phyloP scores from a whole-genome alignment of 345 rosid genomes.

The Aquilaria sinensis region DNA sequence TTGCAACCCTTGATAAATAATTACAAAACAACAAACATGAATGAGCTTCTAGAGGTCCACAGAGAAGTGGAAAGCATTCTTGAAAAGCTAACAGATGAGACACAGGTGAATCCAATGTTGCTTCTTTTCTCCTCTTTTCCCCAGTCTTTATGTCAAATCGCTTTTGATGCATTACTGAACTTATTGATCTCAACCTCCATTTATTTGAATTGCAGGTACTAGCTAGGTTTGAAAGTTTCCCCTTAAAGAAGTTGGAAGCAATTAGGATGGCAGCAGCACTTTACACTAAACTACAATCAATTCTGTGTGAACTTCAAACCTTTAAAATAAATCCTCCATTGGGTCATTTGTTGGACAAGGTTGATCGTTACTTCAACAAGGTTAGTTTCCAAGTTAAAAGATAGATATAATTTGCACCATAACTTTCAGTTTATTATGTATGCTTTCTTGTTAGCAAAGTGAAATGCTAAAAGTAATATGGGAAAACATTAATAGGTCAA shows the following conservation, averaged over 20 bases:
- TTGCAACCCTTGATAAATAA: conserved; percentile 44
- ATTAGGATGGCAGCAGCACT: conserved; percentile 70
- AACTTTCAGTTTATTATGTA: neutral
- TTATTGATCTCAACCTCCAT: neutral
- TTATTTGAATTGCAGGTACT: conserved; percentile 50
- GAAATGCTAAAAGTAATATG: neutral
- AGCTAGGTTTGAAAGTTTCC: conserved; percentile 86
- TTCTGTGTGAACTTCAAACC: conserved; percentile 50
- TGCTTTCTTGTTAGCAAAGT: neutral
- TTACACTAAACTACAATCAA: conserved; percentile 43
- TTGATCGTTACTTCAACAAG: conserved; percentile 75
- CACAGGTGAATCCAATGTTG: conserved; percentile 46
- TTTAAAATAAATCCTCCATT: conserved; percentile 66
- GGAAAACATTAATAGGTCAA: conserved; percentile 38
- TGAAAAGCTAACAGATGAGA: conserved; percentile 80
- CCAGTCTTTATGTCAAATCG: neutral
- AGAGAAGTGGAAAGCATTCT: conserved; percentile 69
- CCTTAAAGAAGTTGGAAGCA: conserved; percentile 77
- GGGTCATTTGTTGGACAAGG: conserved; percentile 60
- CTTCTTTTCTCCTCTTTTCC: neutral
- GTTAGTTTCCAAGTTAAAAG: conserved; percentile 22
- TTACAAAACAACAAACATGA: conserved; percentile 79
- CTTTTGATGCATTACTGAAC: neutral
- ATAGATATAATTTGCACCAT: neutral
- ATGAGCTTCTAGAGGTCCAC: conserved; percentile 64